A percentile compares a stretch with the other conserved stretches of the same genome.
Conservation (phyloP, 306 rosid species). For the Abrus pulchellus region DNA sequence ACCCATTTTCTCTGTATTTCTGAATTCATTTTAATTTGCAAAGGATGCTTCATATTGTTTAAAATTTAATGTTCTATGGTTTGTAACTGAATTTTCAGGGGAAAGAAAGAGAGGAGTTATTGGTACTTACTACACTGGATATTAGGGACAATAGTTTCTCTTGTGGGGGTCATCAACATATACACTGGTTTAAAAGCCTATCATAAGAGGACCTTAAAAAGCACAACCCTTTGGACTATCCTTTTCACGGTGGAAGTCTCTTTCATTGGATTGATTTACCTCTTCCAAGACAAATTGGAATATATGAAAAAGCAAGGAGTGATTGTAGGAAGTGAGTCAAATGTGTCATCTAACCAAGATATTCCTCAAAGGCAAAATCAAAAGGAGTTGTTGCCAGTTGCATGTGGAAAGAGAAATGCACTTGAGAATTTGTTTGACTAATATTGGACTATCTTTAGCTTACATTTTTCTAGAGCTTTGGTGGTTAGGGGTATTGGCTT, state of each 20-base stretch:
- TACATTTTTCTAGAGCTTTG: background rate
- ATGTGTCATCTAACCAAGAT: constrained; percentile 52
- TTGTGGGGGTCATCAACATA: constrained; percentile 81
- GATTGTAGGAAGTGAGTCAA: constrained; percentile 55
- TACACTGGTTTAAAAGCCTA: constrained; percentile 88
- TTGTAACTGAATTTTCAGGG: constrained; percentile 59
- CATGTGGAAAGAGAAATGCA: constrained; percentile 82
- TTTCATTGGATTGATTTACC: constrained; percentile 73
- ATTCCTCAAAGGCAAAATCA: constrained; percentile 57
- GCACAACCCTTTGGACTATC: constrained; percentile 79
- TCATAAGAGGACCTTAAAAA: constrained; percentile 69
- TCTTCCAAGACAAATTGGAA: constrained; percentile 87
- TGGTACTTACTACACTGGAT: constrained; percentile 94
- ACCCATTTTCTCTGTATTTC: background rate
- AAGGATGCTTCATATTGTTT: background rate
- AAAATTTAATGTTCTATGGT: background rate
- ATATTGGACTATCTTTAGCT: constrained; percentile 13
- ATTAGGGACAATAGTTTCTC: constrained; percentile 75
- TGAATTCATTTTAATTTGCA: constrained; percentile 1
- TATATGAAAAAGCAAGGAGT: constrained; percentile 82
- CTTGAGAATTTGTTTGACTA: constrained; percentile 91
- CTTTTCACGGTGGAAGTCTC: constrained; percentile 81
- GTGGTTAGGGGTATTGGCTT: constrained; percentile 35
- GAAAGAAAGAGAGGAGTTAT: constrained; percentile 73
- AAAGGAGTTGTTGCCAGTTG: constrained; percentile 64